A percentile compares a stretch with the other conserved stretches of the same genome.
Conservation (phyloP, 2,329 filamentous ascomycete genomes). For the Fonsecaea erecta region DNA sequence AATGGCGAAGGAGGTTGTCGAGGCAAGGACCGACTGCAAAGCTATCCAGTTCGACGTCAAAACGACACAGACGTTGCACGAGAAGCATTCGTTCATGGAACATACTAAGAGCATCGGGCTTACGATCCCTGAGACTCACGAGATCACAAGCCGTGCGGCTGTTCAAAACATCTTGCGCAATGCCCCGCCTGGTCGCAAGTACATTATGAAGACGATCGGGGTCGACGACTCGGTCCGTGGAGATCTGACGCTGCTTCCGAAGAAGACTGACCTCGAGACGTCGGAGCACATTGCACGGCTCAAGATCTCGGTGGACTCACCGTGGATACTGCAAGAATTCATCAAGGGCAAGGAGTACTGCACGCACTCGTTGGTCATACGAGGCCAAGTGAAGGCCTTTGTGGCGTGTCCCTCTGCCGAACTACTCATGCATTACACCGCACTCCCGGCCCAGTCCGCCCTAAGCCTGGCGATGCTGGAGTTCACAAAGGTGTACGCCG, state of each 20-base stretch:
- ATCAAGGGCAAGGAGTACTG: conserved; percentile 70
- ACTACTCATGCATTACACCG: conserved; percentile 68
- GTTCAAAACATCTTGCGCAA: conserved; percentile 59
- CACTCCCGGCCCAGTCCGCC: conserved; percentile 59
- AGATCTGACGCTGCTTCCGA: conserved; percentile 69
- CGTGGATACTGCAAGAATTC: conserved; percentile 73
- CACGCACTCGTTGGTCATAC: conserved; percentile 71
- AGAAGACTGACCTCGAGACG: conserved; percentile 58
- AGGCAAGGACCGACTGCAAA: conserved; percentile 61
- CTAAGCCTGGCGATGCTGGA: conserved; percentile 65
- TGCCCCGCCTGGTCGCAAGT: conserved; percentile 51
- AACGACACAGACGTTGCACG: conserved; percentile 63
- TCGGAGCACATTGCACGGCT: conserved; percentile 60
- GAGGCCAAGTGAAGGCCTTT: conserved; percentile 68
- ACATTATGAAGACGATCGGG: conserved; percentile 69
- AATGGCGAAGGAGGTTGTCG: conserved; percentile 64
- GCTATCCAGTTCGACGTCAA: conserved; percentile 67
- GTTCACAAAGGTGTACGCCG: conserved; percentile 66
- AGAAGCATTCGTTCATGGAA: conserved; percentile 68
- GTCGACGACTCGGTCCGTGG: conserved; percentile 64
- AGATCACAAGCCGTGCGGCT: conserved; percentile 59
- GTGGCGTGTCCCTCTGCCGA: conserved; percentile 68
- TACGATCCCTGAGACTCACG: conserved; percentile 57
- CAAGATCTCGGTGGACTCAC: conserved; percentile 57
- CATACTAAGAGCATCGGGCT: conserved; percentile 61